Base-by-base conservation (phyloP, 2,329 filamentous ascomycete genomes). In the Pleurostoma richardsiae region DNA sequence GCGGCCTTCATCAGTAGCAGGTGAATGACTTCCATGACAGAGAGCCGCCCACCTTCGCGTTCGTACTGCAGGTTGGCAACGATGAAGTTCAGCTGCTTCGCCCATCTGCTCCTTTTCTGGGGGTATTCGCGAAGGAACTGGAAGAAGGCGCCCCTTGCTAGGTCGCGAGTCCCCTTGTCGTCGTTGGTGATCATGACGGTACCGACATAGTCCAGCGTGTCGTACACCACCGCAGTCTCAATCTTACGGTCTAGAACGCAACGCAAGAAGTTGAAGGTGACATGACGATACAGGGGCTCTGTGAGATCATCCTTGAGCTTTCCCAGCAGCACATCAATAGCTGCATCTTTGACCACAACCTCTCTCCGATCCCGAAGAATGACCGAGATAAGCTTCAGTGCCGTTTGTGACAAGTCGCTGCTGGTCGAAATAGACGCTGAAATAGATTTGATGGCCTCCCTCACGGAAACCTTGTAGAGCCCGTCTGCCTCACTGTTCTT, bases 111-210 rank as follows among this genome's bases (percentile, higher is more conserved):
- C 66, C 90, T 91, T 58, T 87, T 90, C 63, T 97, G 94, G 0
- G 94, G 92, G 60, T 96, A 99, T 45, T 96, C 90, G 54, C 91
- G 82, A 47, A 99, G 72, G 69, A 99, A 99, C 55, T 96, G 90
- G 65, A 96, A 86, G 66, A 95, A 99, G 10, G 90, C 86, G 26
- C 90, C 90, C 47, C 94, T 80, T 10, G 92, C 91, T 36, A 95
- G 74, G 62, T 96, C 90, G 44, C 94, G 82, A 3, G 92, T 92
- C 53, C 87, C 84, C 56, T 87, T 86, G 56, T 95, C 91, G 52
- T 96, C 89, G 61, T 97, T 97, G 40, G 88, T 96, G 47, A 99
- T 87, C 91, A 97, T 97, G 63, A 96, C 86, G 4, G 81, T 85
- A 41, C 90, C 89, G 30, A 95, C 85, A 57, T 90, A 85, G 62